Base-by-base conservation (phyloP, 2,329 filamentous ascomycete genomes). In the Colletotrichum kahawae region DNA sequence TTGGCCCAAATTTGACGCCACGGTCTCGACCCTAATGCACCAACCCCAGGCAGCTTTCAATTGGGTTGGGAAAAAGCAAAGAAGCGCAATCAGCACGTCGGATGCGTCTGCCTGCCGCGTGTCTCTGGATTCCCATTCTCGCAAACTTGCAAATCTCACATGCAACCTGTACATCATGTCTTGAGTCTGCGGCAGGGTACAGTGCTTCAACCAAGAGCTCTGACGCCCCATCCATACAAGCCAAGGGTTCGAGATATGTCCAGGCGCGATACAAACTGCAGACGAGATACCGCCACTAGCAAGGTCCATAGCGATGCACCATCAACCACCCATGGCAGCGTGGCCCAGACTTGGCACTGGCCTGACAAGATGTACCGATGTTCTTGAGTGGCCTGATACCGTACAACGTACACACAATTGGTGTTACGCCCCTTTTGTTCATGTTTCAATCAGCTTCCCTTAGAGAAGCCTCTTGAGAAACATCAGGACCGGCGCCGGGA, bases 11-110 rank as follows among this genome's bases (percentile, higher is more conserved):
- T 51, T 66, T 33, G 38, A 67, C 56, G 69, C 72, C 69, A 68
- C 38, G 33, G 56, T 71, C 56, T 24, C 71, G 60, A 43, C 71
- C 62, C 68, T 74, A 71, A 67, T 71, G 71, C 71, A 65, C 18
- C 63, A 75, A 60, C 72, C 70, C 63, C 48, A 59, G 21, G 63
- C 63, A 59, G 29, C 63, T 63, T 57, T 18, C 51, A 67, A 72
- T 63, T 43, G 48, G 56, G 56, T 48, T 72, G 63, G 57, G 62
- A 24, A 67, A 66, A 62, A 67, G 36, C 27, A 71, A 64, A 57
- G 27, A 59, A 36, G 27, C 48, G 54, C 27, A 54, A 36, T 56
- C 67, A 63, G 38, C 48, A 36, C 62, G 29, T n/a, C 67, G 29
- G 12, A 24, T 31, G 33, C n/a, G 27, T 21, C 8, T 60, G 29